Percentiles rank a stretch among this genome's conserved stretches.
phyloP scores from a whole-genome alignment of 1,139 yeast genomes.

The Lodderomyces pseudojiufengensis region DNA sequence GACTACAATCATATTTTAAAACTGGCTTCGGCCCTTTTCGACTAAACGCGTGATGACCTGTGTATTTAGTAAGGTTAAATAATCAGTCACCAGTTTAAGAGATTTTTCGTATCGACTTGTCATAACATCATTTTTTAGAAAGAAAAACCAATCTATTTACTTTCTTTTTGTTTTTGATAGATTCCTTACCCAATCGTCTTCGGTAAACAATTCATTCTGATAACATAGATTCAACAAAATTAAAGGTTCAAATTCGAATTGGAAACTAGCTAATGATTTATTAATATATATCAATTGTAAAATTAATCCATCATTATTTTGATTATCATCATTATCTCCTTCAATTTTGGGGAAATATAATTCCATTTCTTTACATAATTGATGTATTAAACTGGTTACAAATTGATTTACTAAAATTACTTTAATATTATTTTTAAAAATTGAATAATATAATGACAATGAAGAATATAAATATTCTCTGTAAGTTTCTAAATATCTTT shows the following conservation, averaged over 20 bases:
- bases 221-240: slow-evolving; percentile 38
- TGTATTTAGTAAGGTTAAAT: too few species aligned
- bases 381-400: slow-evolving; percentile 27
- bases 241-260: slow-evolving; percentile 59
- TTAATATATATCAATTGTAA: slow-evolving; percentile 75
- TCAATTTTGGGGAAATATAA: slow-evolving; percentile 22
- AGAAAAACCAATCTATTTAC: too few species aligned
- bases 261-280: slow-evolving; percentile 66
- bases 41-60: too few species aligned
- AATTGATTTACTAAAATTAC: slow-evolving; percentile 29
- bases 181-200: slow-evolving; percentile 36
- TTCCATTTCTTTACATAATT: slow-evolving; percentile 26
- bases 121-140: too few species aligned
- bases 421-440: slow-evolving; percentile 42
- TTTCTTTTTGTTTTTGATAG: slow-evolving; percentile 36
- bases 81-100: too few species aligned
- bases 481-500: slow-evolving; percentile 74
- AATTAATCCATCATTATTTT: slow-evolving; percentile 57
- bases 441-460: slow-evolving; percentile 59
- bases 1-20: too few species aligned
- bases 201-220: slow-evolving; percentile 22
- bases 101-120: too few species aligned
- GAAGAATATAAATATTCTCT: slow-evolving; percentile 80
- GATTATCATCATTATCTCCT: slow-evolving; percentile 5
- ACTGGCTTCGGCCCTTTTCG: too few species aligned